Evolutionary conservation across 106 monocot genomes (phyloP).

Genomic region (Platanthera zijinensis): DNA sequence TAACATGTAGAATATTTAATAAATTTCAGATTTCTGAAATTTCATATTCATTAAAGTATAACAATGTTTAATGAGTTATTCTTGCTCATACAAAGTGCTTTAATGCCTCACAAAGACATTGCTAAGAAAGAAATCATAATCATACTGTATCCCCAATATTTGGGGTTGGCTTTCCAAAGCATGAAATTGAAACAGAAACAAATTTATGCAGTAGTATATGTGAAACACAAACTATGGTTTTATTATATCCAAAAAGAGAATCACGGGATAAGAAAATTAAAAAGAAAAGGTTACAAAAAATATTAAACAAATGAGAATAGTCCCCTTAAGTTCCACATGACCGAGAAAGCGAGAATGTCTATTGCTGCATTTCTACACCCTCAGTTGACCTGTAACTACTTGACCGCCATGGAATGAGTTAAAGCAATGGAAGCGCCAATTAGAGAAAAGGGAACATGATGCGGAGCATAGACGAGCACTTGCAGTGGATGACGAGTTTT

Average conservation of each 20-base stretch:
- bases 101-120: background rate
- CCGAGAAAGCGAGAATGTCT: background rate
- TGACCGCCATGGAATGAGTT: no score
- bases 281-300: background rate
- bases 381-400: no score
- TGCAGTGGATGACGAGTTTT: no score
- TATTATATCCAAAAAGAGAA: background rate
- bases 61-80: background rate
- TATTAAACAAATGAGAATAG: background rate
- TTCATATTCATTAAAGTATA: background rate
- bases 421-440: no score
- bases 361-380: no score
- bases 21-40: background rate
- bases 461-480: no score
- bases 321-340: background rate
- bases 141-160: no score
- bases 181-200: background rate
- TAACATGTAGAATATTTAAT: background rate
- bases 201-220: background rate
- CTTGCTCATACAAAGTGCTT: background rate
- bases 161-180: no score
- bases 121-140: background rate
- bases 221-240: background rate
- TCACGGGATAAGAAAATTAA: background rate
- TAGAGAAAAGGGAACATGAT: no score